Conservation (phyloP, 2,329 filamentous ascomycete genomes). For the Ascochyta viciae-villosae region DNA sequence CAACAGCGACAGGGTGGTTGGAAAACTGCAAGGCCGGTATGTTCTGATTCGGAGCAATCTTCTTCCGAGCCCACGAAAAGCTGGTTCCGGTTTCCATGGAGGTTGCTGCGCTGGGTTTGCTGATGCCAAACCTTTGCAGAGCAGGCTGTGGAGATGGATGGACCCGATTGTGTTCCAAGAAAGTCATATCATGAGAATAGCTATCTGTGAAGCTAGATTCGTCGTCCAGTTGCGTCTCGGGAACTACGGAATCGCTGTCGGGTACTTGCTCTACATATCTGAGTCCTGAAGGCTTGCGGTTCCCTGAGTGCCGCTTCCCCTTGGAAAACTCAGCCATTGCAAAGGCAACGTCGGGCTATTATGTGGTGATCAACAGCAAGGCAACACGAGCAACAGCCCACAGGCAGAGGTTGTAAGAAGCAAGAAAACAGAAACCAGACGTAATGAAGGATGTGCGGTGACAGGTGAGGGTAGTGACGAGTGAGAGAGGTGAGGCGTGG, state of each 20-base stretch:
- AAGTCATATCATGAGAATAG: too few relatives aligned
- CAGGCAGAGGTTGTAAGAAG: too few relatives aligned
- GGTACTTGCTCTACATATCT: slow-evolving; percentile 30
- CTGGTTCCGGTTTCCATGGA: neutral
- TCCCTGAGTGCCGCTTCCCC: slow-evolving; percentile 13
- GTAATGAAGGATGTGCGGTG: neutral
- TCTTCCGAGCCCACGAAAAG: neutral
- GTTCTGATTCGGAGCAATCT: neutral
- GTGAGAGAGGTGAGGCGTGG: neutral
- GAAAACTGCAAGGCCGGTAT: neutral
- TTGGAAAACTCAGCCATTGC: slow-evolving; percentile 24
- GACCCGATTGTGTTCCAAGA: neutral
- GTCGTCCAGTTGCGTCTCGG: slow-evolving; percentile 28
- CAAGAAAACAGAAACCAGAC: neutral
- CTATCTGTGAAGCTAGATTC: neutral
- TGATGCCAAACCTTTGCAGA: neutral
- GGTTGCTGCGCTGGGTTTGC: neutral
- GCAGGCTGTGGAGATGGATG: neutral
- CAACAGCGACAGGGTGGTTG: neutral
- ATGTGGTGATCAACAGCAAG: neutral
- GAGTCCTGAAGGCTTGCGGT: slow-evolving; percentile 27
- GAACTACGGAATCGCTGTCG: slow-evolving; percentile 25
- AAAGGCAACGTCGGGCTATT: neutral
- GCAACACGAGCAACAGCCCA: neutral
- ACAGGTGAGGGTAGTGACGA: neutral